Percentiles rank a stretch among this genome's conserved stretches.
These are phyloP conservation scores for Phialemonium atrogriseum DNA, from an alignment of 2,329 filamentous ascomycete genomes.

Conservation along the genomic window DNA sequence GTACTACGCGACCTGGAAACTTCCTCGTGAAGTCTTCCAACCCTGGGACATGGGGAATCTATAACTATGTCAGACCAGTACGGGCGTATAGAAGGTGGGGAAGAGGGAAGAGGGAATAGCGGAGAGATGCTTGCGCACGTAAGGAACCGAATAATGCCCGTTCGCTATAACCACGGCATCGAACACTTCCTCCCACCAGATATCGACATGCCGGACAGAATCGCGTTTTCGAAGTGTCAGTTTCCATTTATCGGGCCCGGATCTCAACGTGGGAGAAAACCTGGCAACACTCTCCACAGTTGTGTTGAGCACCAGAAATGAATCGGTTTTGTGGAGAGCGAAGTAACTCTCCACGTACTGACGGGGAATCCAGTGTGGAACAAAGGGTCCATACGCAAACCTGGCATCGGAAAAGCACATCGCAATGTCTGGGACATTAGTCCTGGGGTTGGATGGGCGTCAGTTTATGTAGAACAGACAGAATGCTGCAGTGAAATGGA, in stretches of 20 bases:
- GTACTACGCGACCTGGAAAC: conserved; percentile 30
- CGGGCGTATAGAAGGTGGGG: too few relatives aligned
- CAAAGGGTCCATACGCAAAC: conserved; percentile 48
- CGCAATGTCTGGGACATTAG: conserved; percentile 47
- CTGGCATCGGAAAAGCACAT: conserved; percentile 46
- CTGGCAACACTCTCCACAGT: conserved; percentile 41
- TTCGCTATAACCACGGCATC: conserved; percentile 35
- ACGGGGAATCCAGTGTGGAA: conserved; percentile 43
- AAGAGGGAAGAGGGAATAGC: too few relatives aligned
- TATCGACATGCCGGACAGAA: conserved; percentile 30
- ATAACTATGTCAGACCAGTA: too few relatives aligned
- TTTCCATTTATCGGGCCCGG: conserved; percentile 28
- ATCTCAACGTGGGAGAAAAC: conserved; percentile 11
- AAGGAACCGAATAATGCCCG: conserved; percentile 35
- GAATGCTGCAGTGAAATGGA: background rate
- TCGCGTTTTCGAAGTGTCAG: conserved; percentile 40
- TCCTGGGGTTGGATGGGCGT: conserved; percentile 27
- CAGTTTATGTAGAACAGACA: too few relatives aligned
- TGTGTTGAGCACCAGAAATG: conserved; percentile 37
- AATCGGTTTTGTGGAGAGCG: conserved; percentile 37
- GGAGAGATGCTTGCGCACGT: conserved; percentile 21
- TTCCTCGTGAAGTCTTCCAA: conserved; percentile 27
- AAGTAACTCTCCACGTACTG: conserved; percentile 51
- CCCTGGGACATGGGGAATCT: conserved; percentile 38
- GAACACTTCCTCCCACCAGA: conserved; percentile 46